Evolutionary conservation across 2,329 filamentous ascomycete genomes (phyloP), one percentile per base, ranked within the genome.

Genomic region (Xylariaceae sp.): DNA sequence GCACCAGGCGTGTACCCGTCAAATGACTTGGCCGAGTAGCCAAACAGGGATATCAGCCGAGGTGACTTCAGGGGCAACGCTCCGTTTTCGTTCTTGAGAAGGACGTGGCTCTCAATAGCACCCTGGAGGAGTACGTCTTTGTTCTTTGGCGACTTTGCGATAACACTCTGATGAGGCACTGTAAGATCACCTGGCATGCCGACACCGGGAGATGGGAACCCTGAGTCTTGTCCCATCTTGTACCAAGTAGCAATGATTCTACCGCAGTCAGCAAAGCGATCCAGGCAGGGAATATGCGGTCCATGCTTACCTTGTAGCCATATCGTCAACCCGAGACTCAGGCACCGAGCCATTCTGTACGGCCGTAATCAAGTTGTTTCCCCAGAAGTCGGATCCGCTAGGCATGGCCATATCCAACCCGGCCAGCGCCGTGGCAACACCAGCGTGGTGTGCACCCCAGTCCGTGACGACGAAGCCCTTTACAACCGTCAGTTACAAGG

Each of bases 351-450:
- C 85, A 62, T 88, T 86, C 13, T 76, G 76, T 13, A 90, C 81
- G 0, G 85, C 82, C 3, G 77, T 69, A 0, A 77, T 75, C 1
- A 89, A 77, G 13, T 89, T 88, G 3, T 70, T 63, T 10, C 76
- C 73, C 79, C 79, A 83, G 56, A 73, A 75, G 0, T 61, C 53
- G 2, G 67, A 67, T 0, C 68, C 73, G 7, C 63, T 73, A 0
- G 86, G 87, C 88, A 91, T 90, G 9, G 80, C 82, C 81, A 90
- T 85, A 68, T 91, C 88, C 34, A 92, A 71, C 34, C 88, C 89
- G 2, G 86, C 84, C 57, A 86, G 73, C 1, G 86, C 79, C 3
- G 80, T 80, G 0, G 80, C 80, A 9, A 87, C 80, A 42, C 87
- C 86, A 0, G 82, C 76, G 63, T 88, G 86, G 57, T 88, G 86